A percentile compares a stretch with the other conserved stretches of the same genome.
These are phyloP conservation scores for Ophiostoma himal-ulmi DNA, from an alignment of 2,329 filamentous ascomycete species.

Conservation along the genomic window DNA sequence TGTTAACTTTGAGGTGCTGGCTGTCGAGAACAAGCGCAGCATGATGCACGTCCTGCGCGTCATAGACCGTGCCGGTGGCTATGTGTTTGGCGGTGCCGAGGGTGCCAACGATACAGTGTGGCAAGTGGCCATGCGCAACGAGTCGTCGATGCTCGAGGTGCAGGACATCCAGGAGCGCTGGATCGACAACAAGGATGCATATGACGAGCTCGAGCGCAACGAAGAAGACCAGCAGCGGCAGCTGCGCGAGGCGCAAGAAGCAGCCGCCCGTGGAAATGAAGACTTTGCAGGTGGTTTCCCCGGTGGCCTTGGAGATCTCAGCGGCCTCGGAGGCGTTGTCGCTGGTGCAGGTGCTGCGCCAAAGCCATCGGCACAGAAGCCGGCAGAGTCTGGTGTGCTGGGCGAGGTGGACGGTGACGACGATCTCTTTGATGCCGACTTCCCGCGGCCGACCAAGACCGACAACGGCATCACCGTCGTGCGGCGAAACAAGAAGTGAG, in stretches of 20 bases:
- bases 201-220: constrained; percentile 71
- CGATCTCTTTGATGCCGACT: constrained; percentile 31
- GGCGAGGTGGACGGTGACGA: constrained; percentile 35
- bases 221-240: constrained; percentile 72
- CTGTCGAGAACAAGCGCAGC: constrained; percentile 92
- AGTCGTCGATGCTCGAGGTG: constrained; percentile 69
- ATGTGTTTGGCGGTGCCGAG: constrained; percentile 84
- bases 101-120: constrained; percentile 95
- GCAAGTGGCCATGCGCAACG: constrained; percentile 85
- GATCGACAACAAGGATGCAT: constrained; percentile 84
- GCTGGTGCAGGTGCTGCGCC: neutral
- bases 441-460: constrained; percentile 20
- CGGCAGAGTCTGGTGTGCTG: constrained; percentile 33
- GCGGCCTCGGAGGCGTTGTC: neutral
- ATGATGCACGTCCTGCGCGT: constrained; percentile 89
- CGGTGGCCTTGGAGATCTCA: constrained; percentile 23
- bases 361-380: constrained; percentile 17
- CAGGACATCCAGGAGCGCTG: constrained; percentile 92
- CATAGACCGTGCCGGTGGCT: constrained; percentile 87
- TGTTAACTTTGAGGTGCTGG: constrained; percentile 86
- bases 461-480: constrained; percentile 64
- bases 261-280: constrained; percentile 33
- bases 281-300: constrained; percentile 29
- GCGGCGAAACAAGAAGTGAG: constrained; percentile 50
- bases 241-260: constrained; percentile 31